Evolutionary conservation across 2,329 filamentous ascomycete genomes (phyloP), one percentile per base, ranked within the genome.

Genomic region (Alternaria sp.): DNA sequence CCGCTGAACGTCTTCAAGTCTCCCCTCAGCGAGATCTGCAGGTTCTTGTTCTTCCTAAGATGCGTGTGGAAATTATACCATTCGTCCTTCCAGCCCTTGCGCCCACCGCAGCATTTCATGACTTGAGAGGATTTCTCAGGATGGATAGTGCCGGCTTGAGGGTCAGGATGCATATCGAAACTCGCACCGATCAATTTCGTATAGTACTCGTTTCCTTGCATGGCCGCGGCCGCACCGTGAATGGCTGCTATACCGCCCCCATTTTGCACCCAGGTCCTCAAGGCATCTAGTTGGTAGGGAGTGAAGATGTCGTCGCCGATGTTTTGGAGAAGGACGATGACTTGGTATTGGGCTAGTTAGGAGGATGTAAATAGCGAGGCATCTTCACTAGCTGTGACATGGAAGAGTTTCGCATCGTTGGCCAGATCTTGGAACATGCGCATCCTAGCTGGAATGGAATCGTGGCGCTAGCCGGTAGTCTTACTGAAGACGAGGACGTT

Each of bases 11-110:
- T 67, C 3, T 17, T 62, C 28, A 62, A 50, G 45, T 72, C 69
- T 5, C 69, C 69, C 17, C 31, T 62, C 0, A 73, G 45, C 31
- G 72, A 51, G 3, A 73, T 53, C 7, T 49, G 44, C 29, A 72
- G 52, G 17, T 65, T 67, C 5, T 6, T 23, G 24, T 73, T 73
- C 10, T 63, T 40, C 14, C 67, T 36, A 3, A 69, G 71, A 50
- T 73, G 68, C 8, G 62, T 63, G 2, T 49, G 57, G 51, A 72
- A 73, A 31, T 72, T 72, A 51, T 73, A 73, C 70, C 69, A 73
- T 50, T 73, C 71, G 21, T 73, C 71, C 55, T 55, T 65, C 68
- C 69, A 69, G 10, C 31, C 50, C 6, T 62, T 36, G 10, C 60
- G 39, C 0, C 54, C 53, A 6, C 50, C 52, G 28, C 46, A 48